Evolutionary conservation across 768 basidiomycete genomes (phyloP).

Genomic region (Trametes cinnabarina): DNA sequence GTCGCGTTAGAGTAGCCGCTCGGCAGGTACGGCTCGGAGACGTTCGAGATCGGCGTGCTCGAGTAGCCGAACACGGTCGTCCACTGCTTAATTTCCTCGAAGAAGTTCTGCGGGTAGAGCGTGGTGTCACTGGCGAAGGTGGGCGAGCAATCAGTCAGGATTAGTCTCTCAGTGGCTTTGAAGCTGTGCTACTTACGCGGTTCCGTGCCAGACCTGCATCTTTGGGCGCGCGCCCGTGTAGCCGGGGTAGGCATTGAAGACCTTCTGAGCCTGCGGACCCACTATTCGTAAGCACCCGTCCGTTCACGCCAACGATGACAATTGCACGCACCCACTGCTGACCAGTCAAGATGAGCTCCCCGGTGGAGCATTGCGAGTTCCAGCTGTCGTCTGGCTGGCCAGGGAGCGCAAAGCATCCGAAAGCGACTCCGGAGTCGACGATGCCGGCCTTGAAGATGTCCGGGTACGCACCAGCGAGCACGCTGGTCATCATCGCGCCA

Average conservation of each 20-base stretch:
- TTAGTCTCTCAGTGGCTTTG: background rate
- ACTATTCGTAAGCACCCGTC: background rate
- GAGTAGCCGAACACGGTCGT: constrained; percentile 50
- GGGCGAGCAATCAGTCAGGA: background rate
- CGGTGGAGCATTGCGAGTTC: constrained; percentile 41
- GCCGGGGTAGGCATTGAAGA: constrained; percentile 49
- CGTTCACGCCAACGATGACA: background rate
- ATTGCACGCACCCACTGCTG: constrained; percentile 38
- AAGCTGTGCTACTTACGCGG: constrained; percentile 28
- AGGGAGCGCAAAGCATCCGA: constrained; percentile 51
- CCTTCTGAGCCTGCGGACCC: constrained; percentile 40
- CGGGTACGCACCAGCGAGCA: constrained; percentile 53
- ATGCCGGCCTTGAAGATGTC: constrained; percentile 50
- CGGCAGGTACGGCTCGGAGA: constrained; percentile 40
- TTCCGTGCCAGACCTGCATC: constrained; percentile 57
- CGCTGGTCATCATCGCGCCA: constrained; percentile 61
- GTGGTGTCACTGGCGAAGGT: constrained; percentile 43
- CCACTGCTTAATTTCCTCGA: constrained; percentile 54
- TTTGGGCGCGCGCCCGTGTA: constrained; percentile 50
- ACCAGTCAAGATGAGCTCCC: constrained; percentile 42
- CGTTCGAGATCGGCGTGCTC: constrained; percentile 36
- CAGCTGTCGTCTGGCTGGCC: constrained; percentile 30
- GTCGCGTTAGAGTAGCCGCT: constrained; percentile 44
- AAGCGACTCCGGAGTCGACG: constrained; percentile 52
- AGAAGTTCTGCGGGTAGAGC: constrained; percentile 49